Conservation (phyloP, 306 rosid species). For the Lathyrus aphaca region DNA sequence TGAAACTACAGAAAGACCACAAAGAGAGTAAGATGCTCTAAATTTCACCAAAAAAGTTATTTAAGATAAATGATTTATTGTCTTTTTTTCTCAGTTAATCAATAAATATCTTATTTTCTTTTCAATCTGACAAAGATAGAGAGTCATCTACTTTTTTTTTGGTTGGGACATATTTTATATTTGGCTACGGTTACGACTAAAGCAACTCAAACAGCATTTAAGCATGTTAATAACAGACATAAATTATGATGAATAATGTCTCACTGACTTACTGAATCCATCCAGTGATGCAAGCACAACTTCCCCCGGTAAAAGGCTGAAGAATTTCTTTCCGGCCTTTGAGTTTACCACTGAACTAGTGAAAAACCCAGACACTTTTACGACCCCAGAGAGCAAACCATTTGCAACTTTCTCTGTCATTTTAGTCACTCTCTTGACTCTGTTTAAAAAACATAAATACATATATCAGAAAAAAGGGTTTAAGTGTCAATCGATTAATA, state of each 20-base stretch:
- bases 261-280: conserved; percentile 76
- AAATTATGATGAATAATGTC: conserved; percentile 30
- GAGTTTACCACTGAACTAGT: conserved; percentile 79
- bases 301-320: conserved; percentile 84
- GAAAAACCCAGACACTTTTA: conserved; percentile 78
- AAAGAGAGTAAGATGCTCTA: neutral
- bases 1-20: neutral
- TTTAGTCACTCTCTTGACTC: conserved; percentile 90
- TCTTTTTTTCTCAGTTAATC: neutral
- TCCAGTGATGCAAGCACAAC: conserved; percentile 92
- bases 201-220: conserved; percentile 30
- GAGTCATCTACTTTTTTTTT: conserved; percentile 30
- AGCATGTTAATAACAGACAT: conserved; percentile 11
- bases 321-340: conserved; percentile 73
- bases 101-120: conserved; percentile 19
- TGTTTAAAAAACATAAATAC: conserved; percentile 35
- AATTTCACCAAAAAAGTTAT: conserved; percentile 3
- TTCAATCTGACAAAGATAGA: conserved; percentile 1
- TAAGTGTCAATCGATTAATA: conserved; percentile 6
- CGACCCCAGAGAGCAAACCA: conserved; percentile 88
- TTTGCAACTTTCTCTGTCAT: conserved; percentile 89
- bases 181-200: conserved; percentile 13
- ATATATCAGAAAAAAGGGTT: conserved; percentile 32
- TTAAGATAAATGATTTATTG: conserved; percentile 14
- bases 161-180: conserved; percentile 22